These are phyloP conservation scores for Sphaerosporella brunnea DNA, from an alignment of 495 filamentous ascomycete species.

Conservation along the genomic window DNA sequence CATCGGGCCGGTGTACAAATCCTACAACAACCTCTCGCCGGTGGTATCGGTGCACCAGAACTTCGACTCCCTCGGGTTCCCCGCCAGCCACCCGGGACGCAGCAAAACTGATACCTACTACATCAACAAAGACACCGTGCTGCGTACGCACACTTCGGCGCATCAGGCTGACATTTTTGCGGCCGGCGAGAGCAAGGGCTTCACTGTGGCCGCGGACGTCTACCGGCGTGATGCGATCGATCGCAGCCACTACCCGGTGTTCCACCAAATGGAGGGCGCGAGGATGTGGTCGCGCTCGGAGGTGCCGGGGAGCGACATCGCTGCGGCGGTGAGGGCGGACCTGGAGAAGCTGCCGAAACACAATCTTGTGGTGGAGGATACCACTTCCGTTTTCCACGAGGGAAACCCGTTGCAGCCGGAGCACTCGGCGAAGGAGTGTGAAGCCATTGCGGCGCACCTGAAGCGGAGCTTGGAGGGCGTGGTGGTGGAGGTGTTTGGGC, in stretches of 20 bases:
- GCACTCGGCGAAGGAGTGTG: constrained; percentile 58
- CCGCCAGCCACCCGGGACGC: constrained; percentile 74
- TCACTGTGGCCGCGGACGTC: constrained; percentile 84
- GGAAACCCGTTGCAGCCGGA: constrained; percentile 70
- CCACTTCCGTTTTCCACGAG: constrained; percentile 55
- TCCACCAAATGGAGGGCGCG: constrained; percentile 98
- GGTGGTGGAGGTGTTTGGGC: constrained; percentile 73
- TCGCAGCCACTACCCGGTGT: constrained; percentile 83
- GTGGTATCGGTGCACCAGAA: constrained; percentile 77
- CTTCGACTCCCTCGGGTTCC: constrained; percentile 90
- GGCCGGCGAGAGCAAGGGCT: constrained; percentile 54
- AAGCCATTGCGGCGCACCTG: constrained; percentile 67
- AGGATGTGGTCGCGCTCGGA: constrained; percentile 64
- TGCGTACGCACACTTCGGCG: constrained; percentile 84
- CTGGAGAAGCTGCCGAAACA: constrained; percentile 48
- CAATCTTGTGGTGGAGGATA: constrained; percentile 61
- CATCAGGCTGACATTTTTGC: constrained; percentile 82
- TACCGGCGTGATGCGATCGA: constrained; percentile 93
- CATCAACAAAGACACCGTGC: constrained; percentile 62
- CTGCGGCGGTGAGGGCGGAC: constrained; percentile 45
- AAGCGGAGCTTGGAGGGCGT: constrained; percentile 79
- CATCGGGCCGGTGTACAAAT: constrained; percentile 48
- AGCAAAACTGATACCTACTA: constrained; percentile 89
- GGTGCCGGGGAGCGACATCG: constrained; percentile 38
- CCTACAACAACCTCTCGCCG: constrained; percentile 61